Evolutionary conservation across 306 rosid species (phyloP), one percentile per base, ranked within the genome.

Genomic region (Neltuma alba): DNA sequence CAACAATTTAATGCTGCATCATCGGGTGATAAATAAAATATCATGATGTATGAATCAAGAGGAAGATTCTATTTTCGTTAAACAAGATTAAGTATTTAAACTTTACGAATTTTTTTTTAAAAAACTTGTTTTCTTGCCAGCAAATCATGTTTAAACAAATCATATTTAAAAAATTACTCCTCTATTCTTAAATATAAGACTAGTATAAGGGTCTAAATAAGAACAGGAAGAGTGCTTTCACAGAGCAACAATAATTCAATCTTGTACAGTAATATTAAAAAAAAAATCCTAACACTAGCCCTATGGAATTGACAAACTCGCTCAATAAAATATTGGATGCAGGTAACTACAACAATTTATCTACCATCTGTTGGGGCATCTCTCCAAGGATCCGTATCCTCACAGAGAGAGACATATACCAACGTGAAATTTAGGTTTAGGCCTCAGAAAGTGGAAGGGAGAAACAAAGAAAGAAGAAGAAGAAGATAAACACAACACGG

Each of bases 401-500:
- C 30, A 50, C 25, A 20, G 25, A n/a, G 28, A 54, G 30, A 23
- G 13, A 21, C 30, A 54, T 52, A 52, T 54, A 6, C 61, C 61
- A 9, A 21, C 25, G 61, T 54, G 61, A 54, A 8, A 54, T 54
- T 21, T 23, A 54, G 61, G 61, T 9, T 23, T 21, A 54, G 11
- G 61, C 61, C 61, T 21, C 14, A 9, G 30, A 54, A 21, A 54
- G 25, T 5, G 27, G 1, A 21, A 9, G 0, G 6, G 15, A 55
- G 1, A 55, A 33, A 33, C n/a, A n/a, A n/a, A n/a, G n/a, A 11
- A 13, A 15, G 18, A 36, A 30, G 75, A 65, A 71, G 77, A 77
- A 57, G 45, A 77, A 81, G 55, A 55, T 77, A 77, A 76, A 66
- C 85, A 86, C 47, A 72, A 9, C 74, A 85, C 40, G 75, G 79